Evolutionary conservation across 106 monocot genomes (phyloP), one percentile per base, ranked within the genome.

Genomic region (Dendrobium chrysotoxum): DNA sequence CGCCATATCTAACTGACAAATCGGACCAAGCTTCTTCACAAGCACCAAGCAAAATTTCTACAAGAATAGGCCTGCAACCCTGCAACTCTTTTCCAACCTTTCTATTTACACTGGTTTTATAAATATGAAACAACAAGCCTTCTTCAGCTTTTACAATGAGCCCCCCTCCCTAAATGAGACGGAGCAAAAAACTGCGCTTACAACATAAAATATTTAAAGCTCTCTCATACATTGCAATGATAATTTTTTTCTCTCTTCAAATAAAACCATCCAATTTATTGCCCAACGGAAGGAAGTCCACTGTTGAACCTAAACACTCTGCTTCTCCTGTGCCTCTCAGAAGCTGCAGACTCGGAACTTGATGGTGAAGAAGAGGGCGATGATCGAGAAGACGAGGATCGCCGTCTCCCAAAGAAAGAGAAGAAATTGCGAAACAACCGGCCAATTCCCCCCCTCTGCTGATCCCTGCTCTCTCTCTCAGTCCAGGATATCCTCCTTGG

Each of bases 401-500:
- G 76, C 47, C 46, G 10, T 76, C 76, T 76, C 18, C 89, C 54
- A 28, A 90, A 87, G 30, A 87, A 87, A 7, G 83, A 83, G 53
- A 91, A 79, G n/a, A 91, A 79, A 71, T 74, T 84, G 13, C 88
- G 78, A 17, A 91, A 81, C 5, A 54, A 64, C 20, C 86, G 64
- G 23, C 75, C 77, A 79, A 91, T 79, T 46, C 91, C 81, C 61
- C 86, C 70, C 23, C 79, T 72, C 40, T 80, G 83, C 61, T 72
- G 79, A 55, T 78, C 21, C 80, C 68, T 16, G 54, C 72, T 80
- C 71, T 82, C 86, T 74, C 84, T 53, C 20, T 81, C 83, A 67
- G 57, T 73, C 90, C 87, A 90, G 5, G 87, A 77, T 4, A 91
- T 84, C 71, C 91, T 78, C 38, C 88, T 91, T 3, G 84, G 88